A percentile compares a stretch with the other conserved stretches of the same genome.
Evolutionary conservation across 2,329 filamentous ascomycete genomes (phyloP).

Genomic region (Penicillium sp.): DNA sequence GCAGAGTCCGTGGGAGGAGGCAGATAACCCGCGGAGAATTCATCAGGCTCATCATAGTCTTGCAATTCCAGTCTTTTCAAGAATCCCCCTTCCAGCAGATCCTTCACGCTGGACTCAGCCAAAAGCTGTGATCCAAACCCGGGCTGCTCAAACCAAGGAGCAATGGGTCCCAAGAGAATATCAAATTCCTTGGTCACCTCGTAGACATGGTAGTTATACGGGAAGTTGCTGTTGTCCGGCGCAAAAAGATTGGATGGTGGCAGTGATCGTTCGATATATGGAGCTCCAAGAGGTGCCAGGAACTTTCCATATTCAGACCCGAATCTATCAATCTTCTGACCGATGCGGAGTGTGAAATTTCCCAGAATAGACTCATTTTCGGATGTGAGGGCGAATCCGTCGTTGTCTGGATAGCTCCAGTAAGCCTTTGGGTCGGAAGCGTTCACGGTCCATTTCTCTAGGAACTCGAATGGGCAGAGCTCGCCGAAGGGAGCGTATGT

Average conservation of each 20-base stretch:
- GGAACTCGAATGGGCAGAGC: slow-evolving; percentile 18
- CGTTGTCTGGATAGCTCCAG: slow-evolving; percentile 39
- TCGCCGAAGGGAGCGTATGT: slow-evolving; percentile 24
- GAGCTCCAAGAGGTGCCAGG: slow-evolving; percentile 45
- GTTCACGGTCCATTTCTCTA: slow-evolving; percentile 12
- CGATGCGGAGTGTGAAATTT: slow-evolving; percentile 41
- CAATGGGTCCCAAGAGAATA: slow-evolving; percentile 48
- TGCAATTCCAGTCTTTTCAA: slow-evolving; percentile 25
- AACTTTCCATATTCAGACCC: slow-evolving; percentile 47
- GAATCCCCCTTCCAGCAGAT: slow-evolving; percentile 34
- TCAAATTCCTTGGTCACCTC: slow-evolving; percentile 42
- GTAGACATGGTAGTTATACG: slow-evolving; percentile 53
- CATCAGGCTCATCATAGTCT: slow-evolving; percentile 24
- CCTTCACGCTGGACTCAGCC: slow-evolving; percentile 27
- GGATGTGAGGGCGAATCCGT: slow-evolving; percentile 45
- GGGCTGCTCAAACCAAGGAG: slow-evolving; percentile 52
- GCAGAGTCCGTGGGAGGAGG: slow-evolving; percentile 9
- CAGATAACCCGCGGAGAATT: slow-evolving; percentile 22
- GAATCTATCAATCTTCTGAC: slow-evolving; percentile 50
- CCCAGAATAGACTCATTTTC: slow-evolving; percentile 41
- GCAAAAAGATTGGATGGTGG: slow-evolving; percentile 47
- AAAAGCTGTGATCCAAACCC: slow-evolving; percentile 46
- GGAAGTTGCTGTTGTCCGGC: slow-evolving; percentile 38
- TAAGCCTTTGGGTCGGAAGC: slow-evolving; percentile 19
- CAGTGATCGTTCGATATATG: slow-evolving; percentile 49